Percentiles rank a stretch among this genome's conserved stretches.
Conservation (phyloP, 116 monocot species). For the Papilionanthe hybrid region DNA sequence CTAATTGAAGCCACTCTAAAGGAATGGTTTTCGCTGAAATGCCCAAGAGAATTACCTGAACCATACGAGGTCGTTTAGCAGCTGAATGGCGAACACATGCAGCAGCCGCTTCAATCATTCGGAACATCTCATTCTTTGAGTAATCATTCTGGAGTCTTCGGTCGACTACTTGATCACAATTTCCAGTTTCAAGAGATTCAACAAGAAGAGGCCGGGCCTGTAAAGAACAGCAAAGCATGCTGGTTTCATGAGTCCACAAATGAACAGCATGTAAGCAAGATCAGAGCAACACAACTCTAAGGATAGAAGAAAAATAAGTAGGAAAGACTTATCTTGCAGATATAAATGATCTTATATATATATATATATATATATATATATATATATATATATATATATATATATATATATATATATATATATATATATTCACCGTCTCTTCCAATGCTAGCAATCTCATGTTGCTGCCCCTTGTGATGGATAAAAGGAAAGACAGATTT, state of each 20-base stretch:
- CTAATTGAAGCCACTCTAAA: not conserved
- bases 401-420: no score
- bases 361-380: no score
- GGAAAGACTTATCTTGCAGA: not conserved
- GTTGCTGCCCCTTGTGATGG: no score
- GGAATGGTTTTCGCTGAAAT: not conserved
- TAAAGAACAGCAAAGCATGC: conserved; percentile 6
- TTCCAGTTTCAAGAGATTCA: conserved; percentile 30
- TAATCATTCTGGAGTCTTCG: conserved; percentile 29
- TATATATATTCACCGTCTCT: no score
- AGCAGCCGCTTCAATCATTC: conserved; percentile 51
- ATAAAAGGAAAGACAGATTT: no score
- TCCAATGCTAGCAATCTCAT: no score
- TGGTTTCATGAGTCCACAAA: not conserved
- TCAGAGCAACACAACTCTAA: not conserved
- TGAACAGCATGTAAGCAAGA: not conserved
- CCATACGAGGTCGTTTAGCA: conserved; percentile 46
- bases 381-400: no score
- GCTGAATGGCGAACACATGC: conserved; percentile 57
- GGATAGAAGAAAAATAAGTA: no score
- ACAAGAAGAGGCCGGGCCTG: conserved; percentile 50
- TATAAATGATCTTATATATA: not conserved
- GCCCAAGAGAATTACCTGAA: conserved; percentile 1
- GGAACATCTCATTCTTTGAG: conserved; percentile 20
- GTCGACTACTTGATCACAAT: conserved; percentile 33